Evolutionary conservation across 805 yeast species (phyloP), one percentile per base, ranked within the genome.

Genomic region (Blastobotrys muscicola): DNA sequence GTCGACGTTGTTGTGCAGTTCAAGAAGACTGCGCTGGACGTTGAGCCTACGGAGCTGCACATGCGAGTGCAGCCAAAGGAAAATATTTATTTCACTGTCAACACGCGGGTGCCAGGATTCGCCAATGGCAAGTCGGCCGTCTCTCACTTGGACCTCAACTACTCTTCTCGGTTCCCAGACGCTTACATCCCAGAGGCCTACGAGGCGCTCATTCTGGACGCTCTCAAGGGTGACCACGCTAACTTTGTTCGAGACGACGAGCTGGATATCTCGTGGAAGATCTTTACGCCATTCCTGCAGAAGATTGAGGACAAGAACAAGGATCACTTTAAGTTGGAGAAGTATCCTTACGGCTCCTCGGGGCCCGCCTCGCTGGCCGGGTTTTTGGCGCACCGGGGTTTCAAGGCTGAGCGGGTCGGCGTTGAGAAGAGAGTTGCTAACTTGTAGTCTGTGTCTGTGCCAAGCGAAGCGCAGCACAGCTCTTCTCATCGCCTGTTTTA

Each of bases 191-290:
- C 98, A 37, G 96, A 90, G 71, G 97, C 97, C 35, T 92, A 92
- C 65, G 98, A 92, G 70, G 83, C 96, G 1, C 76, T 92, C 55
- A 85, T 92, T 56, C 78, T 94, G 65, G 97, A 92, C 65, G 84
- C 90, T 50, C 66, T 82, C 60, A 74, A 77, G 53, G 97, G 94
- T 45, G 95, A 89, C 66, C 98, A 92, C 68, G 84, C 97, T 42
- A 90, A 90, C 70, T 92, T 92, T 62, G 97, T 92, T 30, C 82
- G 98, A 69, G 97, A 90, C 61, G 98, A 92, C 62, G 98, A 92
- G 70, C 75, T 92, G 60, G 97, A 89, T 45, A 79, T 82, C 46
- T 82, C 94, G 48, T 92, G 98, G 98, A 74, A 73, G 54, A 69
- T 92, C 46, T 92, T 90, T 71, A 92, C 97, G 13, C 97, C 97